Evolutionary conservation across 306 rosid species (phyloP).

Genomic region (Lathyrus sativus): DNA sequence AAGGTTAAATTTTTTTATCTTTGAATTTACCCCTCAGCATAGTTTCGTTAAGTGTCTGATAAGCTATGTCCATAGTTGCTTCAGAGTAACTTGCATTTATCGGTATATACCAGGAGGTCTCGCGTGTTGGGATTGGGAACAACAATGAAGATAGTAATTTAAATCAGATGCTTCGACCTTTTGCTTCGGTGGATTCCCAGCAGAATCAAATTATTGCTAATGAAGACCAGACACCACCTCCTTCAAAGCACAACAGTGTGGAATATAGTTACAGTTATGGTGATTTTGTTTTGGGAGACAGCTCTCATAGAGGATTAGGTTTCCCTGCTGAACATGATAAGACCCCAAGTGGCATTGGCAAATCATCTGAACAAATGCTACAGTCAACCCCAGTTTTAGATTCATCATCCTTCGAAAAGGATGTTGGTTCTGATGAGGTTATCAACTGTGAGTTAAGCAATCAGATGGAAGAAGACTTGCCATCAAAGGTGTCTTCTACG

Average conservation of each 20-base stretch:
- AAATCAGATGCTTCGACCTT: conserved; percentile 50
- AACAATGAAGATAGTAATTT: conserved; percentile 36
- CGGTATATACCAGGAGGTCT: conserved; percentile 53
- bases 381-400: conserved; percentile 49
- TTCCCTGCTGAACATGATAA: conserved; percentile 61
- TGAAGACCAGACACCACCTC: conserved; percentile 58
- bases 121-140: conserved; percentile 32
- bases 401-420: conserved; percentile 54
- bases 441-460: conserved; percentile 45
- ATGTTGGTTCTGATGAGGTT: conserved; percentile 45
- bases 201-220: conserved; percentile 50
- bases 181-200: conserved; percentile 52
- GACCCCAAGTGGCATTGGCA: conserved; percentile 52
- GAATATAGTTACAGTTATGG: conserved; percentile 60
- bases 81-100: conserved; percentile 35
- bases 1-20: conserved; percentile 15
- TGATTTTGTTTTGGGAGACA: conserved; percentile 76
- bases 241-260: conserved; percentile 46
- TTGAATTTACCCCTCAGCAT: conserved; percentile 16
- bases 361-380: conserved; percentile 44
- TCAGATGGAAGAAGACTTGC: conserved; percentile 46
- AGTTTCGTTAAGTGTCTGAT: neutral
- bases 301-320: conserved; percentile 78
- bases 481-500: conserved; percentile 39
- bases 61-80: conserved; percentile 21